phyloP scores from a whole-genome alignment of 2,329 filamentous ascomycete genomes.

The Colletotrichum sp. region DNA sequence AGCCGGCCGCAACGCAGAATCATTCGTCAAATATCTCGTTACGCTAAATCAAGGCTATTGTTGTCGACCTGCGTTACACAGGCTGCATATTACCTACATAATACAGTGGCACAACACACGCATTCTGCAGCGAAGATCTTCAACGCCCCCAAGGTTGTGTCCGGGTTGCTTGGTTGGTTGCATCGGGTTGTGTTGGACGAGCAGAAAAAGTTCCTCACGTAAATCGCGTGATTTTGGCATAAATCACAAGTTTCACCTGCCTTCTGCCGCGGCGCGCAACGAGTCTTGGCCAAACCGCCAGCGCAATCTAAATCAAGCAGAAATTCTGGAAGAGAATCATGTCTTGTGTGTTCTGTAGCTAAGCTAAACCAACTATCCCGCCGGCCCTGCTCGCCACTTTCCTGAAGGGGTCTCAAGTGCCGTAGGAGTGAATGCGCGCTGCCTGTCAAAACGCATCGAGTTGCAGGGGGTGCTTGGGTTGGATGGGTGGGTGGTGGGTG shows the following conservation, averaged over 20 bases:
- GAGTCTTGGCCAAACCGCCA: background rate
- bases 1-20: background rate
- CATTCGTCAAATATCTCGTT: background rate
- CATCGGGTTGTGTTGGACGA: background rate
- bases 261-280: background rate
- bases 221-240: background rate
- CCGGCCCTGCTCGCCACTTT: background rate
- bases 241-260: background rate
- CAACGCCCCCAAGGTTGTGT: background rate
- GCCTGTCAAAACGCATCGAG: background rate
- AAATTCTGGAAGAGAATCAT: background rate
- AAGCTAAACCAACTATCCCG: background rate
- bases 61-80: background rate
- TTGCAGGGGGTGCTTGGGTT: background rate
- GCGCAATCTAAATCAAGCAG: background rate
- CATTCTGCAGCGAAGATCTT: background rate
- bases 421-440: background rate
- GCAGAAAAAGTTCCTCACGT: background rate
- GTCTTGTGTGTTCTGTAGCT: background rate
- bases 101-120: background rate
- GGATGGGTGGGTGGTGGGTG: background rate
- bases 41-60: background rate
- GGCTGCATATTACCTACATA: background rate
- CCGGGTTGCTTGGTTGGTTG: background rate
- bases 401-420: background rate